Base-by-base conservation (phyloP, 2,329 filamentous ascomycete species). In the Exophiala dermatitidis region DNA sequence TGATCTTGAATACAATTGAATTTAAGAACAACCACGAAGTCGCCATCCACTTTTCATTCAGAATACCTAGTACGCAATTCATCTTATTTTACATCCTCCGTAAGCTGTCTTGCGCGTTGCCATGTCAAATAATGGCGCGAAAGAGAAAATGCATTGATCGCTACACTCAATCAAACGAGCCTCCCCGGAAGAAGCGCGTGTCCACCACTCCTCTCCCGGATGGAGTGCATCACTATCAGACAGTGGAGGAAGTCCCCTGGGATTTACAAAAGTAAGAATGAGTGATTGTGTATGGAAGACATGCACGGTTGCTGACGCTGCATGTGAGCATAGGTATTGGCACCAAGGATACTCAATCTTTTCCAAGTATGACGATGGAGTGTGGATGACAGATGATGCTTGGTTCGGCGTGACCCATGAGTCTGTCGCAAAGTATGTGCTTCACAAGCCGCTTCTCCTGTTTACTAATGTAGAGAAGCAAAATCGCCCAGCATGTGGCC, bases 341-440 rank as follows among this genome's bases (percentile, higher is more conserved):
- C 78, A 85, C 10, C 90, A 97, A 66, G 82, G 93, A 55, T 84
- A 93, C 68, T 85, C 83, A 48, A 87, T 98, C 60, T 98, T 95
- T 71, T 84, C 85, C 10, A 79, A 79, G 63, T 98, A 96, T 67
- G 85, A 96, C 67, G 79, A 90, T 54, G 91, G 90, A 51, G 80
- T 98, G 61, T 85, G 83, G 75, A 82, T 98, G 77, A 98, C 94
- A 0, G 84, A 95, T 67, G 85, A 91, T 71, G 86, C 90, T 50
- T 98, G 93, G 93, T 98, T 93, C 68, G 93, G 90, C 51, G 90
- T 97, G 5, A 98, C 94, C 0, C 90, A 93, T 9, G 91, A 98
- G 69, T 86, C 88, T 3, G 82, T 98, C 30, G 93, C 93, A 56
- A 83, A 78, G 88, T 93, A 74, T 64, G 77, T 72, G 32, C 28